Percentiles rank a stretch among this genome's conserved stretches.
Conservation (phyloP, 768 basidiomycete species). For the Tylopilus intermedius region DNA sequence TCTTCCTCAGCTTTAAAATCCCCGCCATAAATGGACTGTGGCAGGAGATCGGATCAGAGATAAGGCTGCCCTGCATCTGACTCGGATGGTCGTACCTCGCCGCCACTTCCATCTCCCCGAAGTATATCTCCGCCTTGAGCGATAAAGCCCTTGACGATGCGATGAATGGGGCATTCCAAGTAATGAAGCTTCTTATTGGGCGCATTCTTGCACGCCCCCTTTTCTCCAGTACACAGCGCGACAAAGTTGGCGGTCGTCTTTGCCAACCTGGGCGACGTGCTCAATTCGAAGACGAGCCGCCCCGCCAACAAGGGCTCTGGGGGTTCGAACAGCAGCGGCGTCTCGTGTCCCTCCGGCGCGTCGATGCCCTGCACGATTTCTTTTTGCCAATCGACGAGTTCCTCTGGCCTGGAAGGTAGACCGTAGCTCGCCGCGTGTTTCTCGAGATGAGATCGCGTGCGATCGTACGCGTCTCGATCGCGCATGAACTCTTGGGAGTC, state of each 20-base stretch:
- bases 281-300: conserved; percentile 39
- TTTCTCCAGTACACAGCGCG: conserved; percentile 43
- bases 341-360: conserved; percentile 29
- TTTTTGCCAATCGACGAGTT: conserved; percentile 40
- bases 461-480: conserved; percentile 29
- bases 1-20: conserved; percentile 50
- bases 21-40: conserved; percentile 42
- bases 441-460: conserved; percentile 31
- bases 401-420: conserved; percentile 34
- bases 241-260: conserved; percentile 48
- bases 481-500: conserved; percentile 26
- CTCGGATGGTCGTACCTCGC: conserved; percentile 38
- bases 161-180: conserved; percentile 40
- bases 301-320: conserved; percentile 38
- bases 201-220: conserved; percentile 41
- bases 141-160: conserved; percentile 44
- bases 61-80: not conserved
- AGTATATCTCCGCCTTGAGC: conserved; percentile 54
- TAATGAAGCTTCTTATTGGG: conserved; percentile 45
- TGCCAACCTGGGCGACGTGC: conserved; percentile 34
- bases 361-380: conserved; percentile 43
- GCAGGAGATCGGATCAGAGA: conserved; percentile 8
- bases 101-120: conserved; percentile 48
- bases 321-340: conserved; percentile 30
- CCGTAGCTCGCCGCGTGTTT: conserved; percentile 40